Base-by-base conservation (phyloP, 23 red algal species). In the Gracilaria gracilis region DNA sequence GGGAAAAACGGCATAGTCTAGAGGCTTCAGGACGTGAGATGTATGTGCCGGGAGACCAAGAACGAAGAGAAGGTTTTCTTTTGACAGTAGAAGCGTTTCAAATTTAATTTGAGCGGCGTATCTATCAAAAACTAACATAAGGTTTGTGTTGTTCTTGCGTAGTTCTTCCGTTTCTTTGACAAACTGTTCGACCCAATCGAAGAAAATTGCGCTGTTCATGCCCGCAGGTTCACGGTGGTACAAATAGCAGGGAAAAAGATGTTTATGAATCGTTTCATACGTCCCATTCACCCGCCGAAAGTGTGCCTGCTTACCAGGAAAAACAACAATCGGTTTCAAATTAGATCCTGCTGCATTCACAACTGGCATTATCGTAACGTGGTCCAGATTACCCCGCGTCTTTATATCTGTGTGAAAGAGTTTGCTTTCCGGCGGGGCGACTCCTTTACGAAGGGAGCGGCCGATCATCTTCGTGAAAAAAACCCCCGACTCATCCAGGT, bases 1-100 rank as follows among this genome's bases (percentile, higher is more conserved):
- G 75, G 75, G 75, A 79, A 48, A 79, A 1, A 79, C 75, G 12
- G 0, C 44, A 13, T 23, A 14, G 21, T 79, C 75, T 5, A 79
- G 75, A 17, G 47, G 36, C 24, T 79, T 0, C 23, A 48, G 17
- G 19, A 37, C 28, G n/a, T 48, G 75, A 15, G 36, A 47, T 16
- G 0, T 50, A 0, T 79, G 38, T 7, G 75, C 9, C 50, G 75
- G 36, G 9, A 79, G 44, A 35, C 38, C 6, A 24, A 50, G 37
- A 17, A 50, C 75, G 15, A 51, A 37, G 0, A 79, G 50, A 28
- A 14, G 9, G 0, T 50, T 50, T 21, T 50, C 75, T 0, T n/a
- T 79, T 16, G 51, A 21, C 27, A 50, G 0, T 0, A 14, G 5
- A 7, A 79, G 38, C 13, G 6, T 0, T 0, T 79, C 23, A 21